Conservation (phyloP, 768 basidiomycete genomes). For the Leucocoprinus birnbaumii region DNA sequence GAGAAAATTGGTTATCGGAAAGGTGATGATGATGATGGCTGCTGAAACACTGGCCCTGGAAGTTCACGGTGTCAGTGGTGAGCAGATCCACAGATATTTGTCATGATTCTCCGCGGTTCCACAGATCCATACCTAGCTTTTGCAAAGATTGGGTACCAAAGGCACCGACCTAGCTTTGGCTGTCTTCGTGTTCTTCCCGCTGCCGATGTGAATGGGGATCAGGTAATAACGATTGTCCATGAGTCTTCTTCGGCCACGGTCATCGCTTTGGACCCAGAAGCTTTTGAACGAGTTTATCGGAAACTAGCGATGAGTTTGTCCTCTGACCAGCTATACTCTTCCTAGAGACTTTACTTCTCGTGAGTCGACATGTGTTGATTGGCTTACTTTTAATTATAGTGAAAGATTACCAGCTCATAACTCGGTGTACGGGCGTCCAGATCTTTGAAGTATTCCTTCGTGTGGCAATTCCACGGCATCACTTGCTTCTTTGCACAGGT, state of each 20-base stretch:
- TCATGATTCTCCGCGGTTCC: slow-evolving; percentile 1
- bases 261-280: not conserved
- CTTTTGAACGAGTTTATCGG: slow-evolving; percentile 5
- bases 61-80: not conserved
- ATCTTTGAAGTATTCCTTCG: not conserved
- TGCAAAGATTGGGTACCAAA: not conserved
- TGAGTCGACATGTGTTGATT: not conserved
- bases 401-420: not conserved
- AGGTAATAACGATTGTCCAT: not conserved
- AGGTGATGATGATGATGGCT: slow-evolving; percentile 1
- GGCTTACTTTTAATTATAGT: not conserved
- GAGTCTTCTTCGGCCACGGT: no score
- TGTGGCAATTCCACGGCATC: slow-evolving; percentile 7
- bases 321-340: not conserved
- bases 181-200: not conserved
- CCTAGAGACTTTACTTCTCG: not conserved
- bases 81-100: slow-evolving; percentile 5
- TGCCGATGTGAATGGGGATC: not conserved
- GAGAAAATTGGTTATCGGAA: not conserved
- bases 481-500: not conserved
- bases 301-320: not conserved
- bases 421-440: not conserved
- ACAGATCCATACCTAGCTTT: slow-evolving; percentile 1
- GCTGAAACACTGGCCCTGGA: slow-evolving; percentile 13
- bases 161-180: not conserved